Evolutionary conservation across 768 basidiomycete species (phyloP), one percentile per base, ranked within the genome.

Genomic region (Mycena floridula): DNA sequence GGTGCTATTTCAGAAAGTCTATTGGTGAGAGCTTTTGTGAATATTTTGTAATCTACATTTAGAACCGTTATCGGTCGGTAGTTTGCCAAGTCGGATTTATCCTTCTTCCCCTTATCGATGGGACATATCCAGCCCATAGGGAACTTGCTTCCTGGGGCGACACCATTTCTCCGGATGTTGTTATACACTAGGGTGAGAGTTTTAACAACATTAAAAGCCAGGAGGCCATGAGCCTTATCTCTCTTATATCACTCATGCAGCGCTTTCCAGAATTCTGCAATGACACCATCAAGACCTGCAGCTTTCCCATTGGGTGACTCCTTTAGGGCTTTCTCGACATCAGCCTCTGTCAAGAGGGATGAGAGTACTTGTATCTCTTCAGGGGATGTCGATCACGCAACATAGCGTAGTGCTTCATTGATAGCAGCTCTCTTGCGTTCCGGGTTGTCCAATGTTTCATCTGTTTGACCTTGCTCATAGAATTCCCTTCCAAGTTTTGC

Each of bases 101-200:
- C 63, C 4, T 59, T 62, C 35, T 73, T 73, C 26, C n/a, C n/a
- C n/a, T 74, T 74, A 44, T 66, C 73, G 0, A 74, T 23, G 0
- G 63, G 68, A 56, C 66, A 65, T 57, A 67, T 61, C 64, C 60
- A 63, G 0, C 70, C 70, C 6, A 55, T 37, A 0, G 59, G 21
- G 40, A 68, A 74, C 0, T 18, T 2, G 0, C 55, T 47, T 0
- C 8, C 3, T 0, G 16, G 1, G 0, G 7, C 27, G 0, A 61
- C 3, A 0, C 68, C 64, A 27, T 63, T 1, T 1, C 2, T 0
- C 44, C 61, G 44, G 0, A 70, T 68, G 25, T 69, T 54, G 2
- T 49, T 49, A 12, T 35, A 54, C 0, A 54, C 22, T 0, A 0
- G 25, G 0, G 38, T 51, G 0, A 58, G 25, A 0, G 35, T 28